These are phyloP conservation scores for Paramecium primaurelia DNA, from an alignment of 73 alveolate species.

Conservation along the genomic window DNA sequence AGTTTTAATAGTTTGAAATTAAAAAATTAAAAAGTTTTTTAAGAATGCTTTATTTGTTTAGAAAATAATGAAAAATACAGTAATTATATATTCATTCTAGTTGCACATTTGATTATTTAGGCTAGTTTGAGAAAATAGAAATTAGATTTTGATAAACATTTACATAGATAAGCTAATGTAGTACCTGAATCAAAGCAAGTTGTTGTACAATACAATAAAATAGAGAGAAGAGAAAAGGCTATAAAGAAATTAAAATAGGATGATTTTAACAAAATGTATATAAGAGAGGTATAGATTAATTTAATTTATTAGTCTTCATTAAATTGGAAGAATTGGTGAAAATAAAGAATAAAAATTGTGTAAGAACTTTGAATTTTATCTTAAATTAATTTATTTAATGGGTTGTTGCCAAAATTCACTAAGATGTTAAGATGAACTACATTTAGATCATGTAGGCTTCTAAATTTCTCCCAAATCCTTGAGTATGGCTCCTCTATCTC, in stretches of 20 bases:
- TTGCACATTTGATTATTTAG: neutral
- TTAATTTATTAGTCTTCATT: neutral
- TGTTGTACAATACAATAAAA: neutral
- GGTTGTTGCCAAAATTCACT: slow-evolving; percentile 32
- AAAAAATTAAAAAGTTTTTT: neutral
- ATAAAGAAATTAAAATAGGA: neutral
- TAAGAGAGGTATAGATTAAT: neutral
- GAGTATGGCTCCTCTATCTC: neutral
- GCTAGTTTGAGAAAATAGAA: neutral
- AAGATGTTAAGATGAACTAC: neutral
- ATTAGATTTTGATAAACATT: neutral
- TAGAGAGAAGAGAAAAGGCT: neutral
- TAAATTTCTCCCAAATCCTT: neutral
- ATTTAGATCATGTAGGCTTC: neutral
- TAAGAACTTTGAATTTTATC: neutral
- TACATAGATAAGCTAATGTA: neutral
- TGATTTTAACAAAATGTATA: neutral
- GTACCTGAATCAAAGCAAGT: neutral
- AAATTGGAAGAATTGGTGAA: neutral
- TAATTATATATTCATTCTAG: neutral
- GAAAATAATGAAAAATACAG: neutral
- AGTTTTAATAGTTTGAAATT: slow-evolving; percentile 22
- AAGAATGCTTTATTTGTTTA: slow-evolving; percentile 25
- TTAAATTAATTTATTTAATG: neutral
- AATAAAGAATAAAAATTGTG: neutral